Percentiles rank a stretch among this genome's conserved stretches.
Conservation (phyloP, 1,139 yeast species). For the Magnusiomyces tetraspermus region DNA sequence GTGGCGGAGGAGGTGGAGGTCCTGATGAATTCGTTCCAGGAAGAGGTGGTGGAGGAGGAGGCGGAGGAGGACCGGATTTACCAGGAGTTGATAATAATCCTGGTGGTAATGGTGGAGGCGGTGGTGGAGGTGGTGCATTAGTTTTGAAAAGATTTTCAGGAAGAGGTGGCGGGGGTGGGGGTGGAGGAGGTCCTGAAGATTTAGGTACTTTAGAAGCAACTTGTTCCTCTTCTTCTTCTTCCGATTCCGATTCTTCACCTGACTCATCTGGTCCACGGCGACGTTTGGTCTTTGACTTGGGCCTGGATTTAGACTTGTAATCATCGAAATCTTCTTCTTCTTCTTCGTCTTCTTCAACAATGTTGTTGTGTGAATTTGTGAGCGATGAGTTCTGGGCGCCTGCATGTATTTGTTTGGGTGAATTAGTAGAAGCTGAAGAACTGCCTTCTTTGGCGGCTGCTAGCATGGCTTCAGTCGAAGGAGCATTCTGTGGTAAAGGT, state of each 20-base stretch:
- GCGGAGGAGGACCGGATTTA: constrained; percentile 28
- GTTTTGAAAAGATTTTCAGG: too few relatives aligned
- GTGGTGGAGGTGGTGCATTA: constrained; percentile 17
- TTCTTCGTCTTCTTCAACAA: constrained; percentile 1
- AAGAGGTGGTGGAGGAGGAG: constrained; percentile 28
- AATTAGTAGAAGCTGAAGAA: not conserved
- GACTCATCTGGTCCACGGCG: not conserved
- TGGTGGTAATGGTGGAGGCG: constrained; percentile 27
- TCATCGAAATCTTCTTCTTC: not conserved
- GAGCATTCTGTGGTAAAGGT: too few relatives aligned
- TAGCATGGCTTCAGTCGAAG: too few relatives aligned
- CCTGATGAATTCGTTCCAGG: constrained; percentile 20
- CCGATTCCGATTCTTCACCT: not conserved
- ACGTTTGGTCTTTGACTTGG: not conserved
- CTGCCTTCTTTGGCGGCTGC: too few relatives aligned
- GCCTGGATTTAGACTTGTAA: not conserved
- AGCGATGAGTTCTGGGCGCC: too few relatives aligned
- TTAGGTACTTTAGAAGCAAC: constrained; percentile 3
- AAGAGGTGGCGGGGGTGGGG: constrained; percentile 35
- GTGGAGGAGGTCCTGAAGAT: constrained; percentile 20
- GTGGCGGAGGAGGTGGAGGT: constrained; percentile 28
- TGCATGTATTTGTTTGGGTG: not conserved
- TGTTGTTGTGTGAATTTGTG: not conserved
- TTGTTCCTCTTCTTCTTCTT: not conserved
- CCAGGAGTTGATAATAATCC: constrained; percentile 16